Conservation (phyloP, 805 yeast species). For the Huiozyma naganishii region DNA sequence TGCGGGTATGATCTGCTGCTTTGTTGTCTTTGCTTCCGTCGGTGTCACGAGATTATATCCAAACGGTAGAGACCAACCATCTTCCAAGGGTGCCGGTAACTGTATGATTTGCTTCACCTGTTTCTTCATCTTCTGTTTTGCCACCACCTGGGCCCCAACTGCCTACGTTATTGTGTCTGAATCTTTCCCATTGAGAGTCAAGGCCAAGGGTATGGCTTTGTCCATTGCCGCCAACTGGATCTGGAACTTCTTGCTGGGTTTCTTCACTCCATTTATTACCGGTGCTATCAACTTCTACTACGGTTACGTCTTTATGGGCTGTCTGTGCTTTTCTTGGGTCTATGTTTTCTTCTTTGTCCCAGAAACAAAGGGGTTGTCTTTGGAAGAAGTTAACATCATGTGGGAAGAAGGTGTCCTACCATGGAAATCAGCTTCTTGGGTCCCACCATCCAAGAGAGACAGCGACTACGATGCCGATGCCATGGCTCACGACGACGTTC, state of each 20-base stretch:
- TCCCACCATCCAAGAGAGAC: slow-evolving; percentile 32
- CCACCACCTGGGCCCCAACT: slow-evolving; percentile 66
- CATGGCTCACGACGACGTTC: slow-evolving; percentile 9
- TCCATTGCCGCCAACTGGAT: slow-evolving; percentile 51
- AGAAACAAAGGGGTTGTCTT: slow-evolving; percentile 66
- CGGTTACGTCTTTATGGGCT: slow-evolving; percentile 49
- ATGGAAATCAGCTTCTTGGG: slow-evolving; percentile 38
- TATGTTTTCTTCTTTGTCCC: slow-evolving; percentile 58
- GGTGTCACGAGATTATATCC: slow-evolving; percentile 42
- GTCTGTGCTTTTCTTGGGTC: slow-evolving; percentile 39
- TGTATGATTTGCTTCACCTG: slow-evolving; percentile 63
- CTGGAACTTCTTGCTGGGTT: slow-evolving; percentile 54
- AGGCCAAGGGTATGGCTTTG: slow-evolving; percentile 43
- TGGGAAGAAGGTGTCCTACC: slow-evolving; percentile 31
- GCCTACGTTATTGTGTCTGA: slow-evolving; percentile 55
- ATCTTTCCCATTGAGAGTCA: slow-evolving; percentile 61
- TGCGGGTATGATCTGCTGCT: slow-evolving; percentile 36
- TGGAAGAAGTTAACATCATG: slow-evolving; percentile 64
- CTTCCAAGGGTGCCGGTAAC: slow-evolving; percentile 48
- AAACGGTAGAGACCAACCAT: slow-evolving; percentile 28
- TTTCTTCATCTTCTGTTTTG: slow-evolving; percentile 60
- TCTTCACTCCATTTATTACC: slow-evolving; percentile 60
- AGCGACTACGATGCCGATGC: slow-evolving; percentile 11
- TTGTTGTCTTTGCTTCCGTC: slow-evolving; percentile 43
- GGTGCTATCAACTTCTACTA: slow-evolving; percentile 50